These are phyloP conservation scores for Kuraishia piskuri DNA, from an alignment of 805 yeast species.

Conservation along the genomic window DNA sequence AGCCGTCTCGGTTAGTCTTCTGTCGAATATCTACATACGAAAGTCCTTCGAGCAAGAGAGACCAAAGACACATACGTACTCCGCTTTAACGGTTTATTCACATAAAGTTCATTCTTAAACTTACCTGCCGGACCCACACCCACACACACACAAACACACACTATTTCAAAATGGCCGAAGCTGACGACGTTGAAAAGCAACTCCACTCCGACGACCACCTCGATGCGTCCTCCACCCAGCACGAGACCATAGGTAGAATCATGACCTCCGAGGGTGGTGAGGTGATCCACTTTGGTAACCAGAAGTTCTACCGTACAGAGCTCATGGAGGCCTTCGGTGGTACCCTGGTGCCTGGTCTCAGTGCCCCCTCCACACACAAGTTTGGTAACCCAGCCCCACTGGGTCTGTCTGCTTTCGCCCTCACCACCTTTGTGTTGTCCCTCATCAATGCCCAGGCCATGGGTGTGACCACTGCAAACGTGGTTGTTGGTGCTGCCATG, in stretches of 20 bases:
- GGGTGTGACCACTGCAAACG: constrained; percentile 52
- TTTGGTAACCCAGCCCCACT: constrained; percentile 73
- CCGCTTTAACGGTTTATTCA: too few species aligned
- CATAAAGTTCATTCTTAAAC: not conserved
- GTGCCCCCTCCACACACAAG: constrained; percentile 47
- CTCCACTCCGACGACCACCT: not conserved
- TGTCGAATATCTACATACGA: too few species aligned
- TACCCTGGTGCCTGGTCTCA: constrained; percentile 62
- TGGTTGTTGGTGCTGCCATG: constrained; percentile 58
- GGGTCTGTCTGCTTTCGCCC: constrained; percentile 64
- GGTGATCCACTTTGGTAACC: constrained; percentile 62
- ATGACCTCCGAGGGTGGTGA: constrained; percentile 35
- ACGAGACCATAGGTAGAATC: not conserved
- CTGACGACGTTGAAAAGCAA: constrained; percentile 3
- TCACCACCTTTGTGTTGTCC: constrained; percentile 59
- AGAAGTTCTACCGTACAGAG: constrained; percentile 55
- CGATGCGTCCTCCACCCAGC: not conserved
- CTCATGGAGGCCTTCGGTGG: constrained; percentile 73
- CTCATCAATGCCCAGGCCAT: constrained; percentile 57
- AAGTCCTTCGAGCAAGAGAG: too few species aligned
- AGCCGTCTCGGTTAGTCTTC: not conserved
- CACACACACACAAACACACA: not conserved
- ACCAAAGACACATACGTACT: too few species aligned
- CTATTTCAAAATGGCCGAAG: not conserved
- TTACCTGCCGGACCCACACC: not conserved